Evolutionary conservation across 1,284 basidiomycete species (phyloP).

Genomic region (Boletellus deceptivus): DNA sequence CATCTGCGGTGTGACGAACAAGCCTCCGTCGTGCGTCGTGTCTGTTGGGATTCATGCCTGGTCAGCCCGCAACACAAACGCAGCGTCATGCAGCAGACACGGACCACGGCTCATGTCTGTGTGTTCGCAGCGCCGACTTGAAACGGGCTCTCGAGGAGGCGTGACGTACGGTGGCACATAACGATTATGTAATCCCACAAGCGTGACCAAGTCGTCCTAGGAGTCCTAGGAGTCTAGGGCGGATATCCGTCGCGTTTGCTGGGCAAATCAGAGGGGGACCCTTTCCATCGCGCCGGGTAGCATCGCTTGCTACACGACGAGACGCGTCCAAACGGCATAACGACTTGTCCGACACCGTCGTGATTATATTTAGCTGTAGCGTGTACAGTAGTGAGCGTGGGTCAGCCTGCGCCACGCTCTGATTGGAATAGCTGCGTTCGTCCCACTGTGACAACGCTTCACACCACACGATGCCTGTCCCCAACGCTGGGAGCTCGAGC

Average conservation of each 20-base stretch:
- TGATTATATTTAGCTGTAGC: neutral
- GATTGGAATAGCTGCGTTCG: too few relatives aligned
- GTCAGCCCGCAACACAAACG: neutral
- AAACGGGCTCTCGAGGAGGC: neutral
- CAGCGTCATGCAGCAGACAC: neutral
- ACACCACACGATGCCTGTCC: too few relatives aligned
- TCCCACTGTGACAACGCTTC: neutral
- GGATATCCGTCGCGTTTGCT: too few relatives aligned
- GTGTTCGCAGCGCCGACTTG: neutral
- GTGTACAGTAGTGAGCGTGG: neutral
- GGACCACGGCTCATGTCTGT: constrained; percentile 15
- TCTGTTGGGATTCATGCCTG: constrained; percentile 6
- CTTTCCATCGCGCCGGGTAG: too few relatives aligned
- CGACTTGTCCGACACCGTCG: neutral
- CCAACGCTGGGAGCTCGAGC: too few relatives aligned
- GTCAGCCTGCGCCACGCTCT: neutral
- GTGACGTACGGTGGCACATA: too few relatives aligned
- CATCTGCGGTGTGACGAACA: constrained; percentile 41
- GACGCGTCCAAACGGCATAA: too few relatives aligned
- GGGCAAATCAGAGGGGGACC: too few relatives aligned
- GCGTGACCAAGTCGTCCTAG: too few relatives aligned
- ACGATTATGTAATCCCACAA: too few relatives aligned
- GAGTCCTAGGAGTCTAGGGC: too few relatives aligned
- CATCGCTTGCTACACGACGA: too few relatives aligned
- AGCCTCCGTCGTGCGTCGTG: constrained; percentile 25